Evolutionary conservation across 768 basidiomycete species (phyloP), one percentile per base, ranked within the genome.

Genomic region (Coprinellus aureogranulatus): DNA sequence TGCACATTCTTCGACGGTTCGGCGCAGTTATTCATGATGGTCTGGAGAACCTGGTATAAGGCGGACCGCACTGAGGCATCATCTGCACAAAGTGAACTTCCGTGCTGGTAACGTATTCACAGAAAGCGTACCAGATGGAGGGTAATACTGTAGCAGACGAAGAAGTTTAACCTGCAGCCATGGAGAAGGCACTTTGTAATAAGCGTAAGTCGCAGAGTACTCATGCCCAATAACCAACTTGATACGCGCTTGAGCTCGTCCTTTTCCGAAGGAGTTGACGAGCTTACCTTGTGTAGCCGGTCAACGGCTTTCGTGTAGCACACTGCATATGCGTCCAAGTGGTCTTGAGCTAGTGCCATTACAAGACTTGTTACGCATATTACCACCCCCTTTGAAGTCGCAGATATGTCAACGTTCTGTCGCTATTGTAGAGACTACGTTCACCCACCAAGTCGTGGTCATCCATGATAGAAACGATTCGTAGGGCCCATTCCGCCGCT

Each of bases 81-180:
- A 69, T 94, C 94, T 96, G 65, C 16, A 8, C 20, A 8, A 22
- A 41, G n/a, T 53, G 18, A 53, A 4, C 48, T 53, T 30, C n/a
- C 54, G 42, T 18, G 18, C 62, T 49, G 34, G 56, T 31, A 51
- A 53, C 22, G 50, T 28, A 31, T 31, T 49, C 11, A 40, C 54
- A 49, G 11, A 20, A 31, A 45, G 22, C 52, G 8, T 30, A 94
- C 95, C 94, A 58, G 96, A 88, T 2, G 97, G 92, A 6, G 96
- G 88, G 68, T 98, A 98, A 70, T 97, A 96, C 70, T 98, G 97
- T 37, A 99, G 71, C 16, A 99, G 71, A 23, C 94, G 88, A 14
- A 99, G 78, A 2, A 99, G 82, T 70, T 98, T 97, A 61, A 98
- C 93, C 74, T 98, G 96, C 31, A 98, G 77, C 97, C 96, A 98